Conservation (phyloP, 2,329 filamentous ascomycete species). For the Penicillium sp. region DNA sequence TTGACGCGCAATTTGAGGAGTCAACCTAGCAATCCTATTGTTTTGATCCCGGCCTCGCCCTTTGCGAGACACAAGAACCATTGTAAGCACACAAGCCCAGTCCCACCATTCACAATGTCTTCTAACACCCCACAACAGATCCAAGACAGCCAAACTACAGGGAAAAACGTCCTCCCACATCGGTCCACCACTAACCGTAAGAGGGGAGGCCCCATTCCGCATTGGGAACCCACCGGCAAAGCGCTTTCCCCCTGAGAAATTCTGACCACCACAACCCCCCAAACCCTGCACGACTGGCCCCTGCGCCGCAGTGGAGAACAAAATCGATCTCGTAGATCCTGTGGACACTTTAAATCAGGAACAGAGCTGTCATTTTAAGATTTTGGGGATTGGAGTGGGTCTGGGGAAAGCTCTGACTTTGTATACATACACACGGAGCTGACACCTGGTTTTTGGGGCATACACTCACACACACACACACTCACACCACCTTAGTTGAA, state of each 20-base stretch:
- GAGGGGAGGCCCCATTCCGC: slow-evolving; percentile 2
- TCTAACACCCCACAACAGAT: neutral
- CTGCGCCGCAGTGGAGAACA: slow-evolving; percentile 9
- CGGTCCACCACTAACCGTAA: neutral
- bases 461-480: neutral
- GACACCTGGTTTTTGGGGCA: neutral
- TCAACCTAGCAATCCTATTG: no score
- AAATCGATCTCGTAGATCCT: slow-evolving; percentile 7
- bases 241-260: slow-evolving; percentile 14
- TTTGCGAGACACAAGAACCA: neutral
- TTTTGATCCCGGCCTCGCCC: no score
- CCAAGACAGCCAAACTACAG: neutral
- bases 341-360: slow-evolving; percentile 4
- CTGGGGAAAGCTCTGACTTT: slow-evolving; percentile 7
- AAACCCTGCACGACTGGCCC: neutral
- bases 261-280: neutral
- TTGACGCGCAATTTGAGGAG: no score
- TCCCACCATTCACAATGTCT: neutral
- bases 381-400: slow-evolving; percentile 8
- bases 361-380: slow-evolving; percentile 10
- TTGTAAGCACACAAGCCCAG: neutral
- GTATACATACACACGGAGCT: neutral
- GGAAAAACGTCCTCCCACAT: slow-evolving; percentile 2
- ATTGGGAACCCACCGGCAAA: slow-evolving; percentile 10
- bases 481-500: neutral